Evolutionary conservation across 371 early-diverging fungal genomes (phyloP).

Genomic region (Mortierella sp.): DNA sequence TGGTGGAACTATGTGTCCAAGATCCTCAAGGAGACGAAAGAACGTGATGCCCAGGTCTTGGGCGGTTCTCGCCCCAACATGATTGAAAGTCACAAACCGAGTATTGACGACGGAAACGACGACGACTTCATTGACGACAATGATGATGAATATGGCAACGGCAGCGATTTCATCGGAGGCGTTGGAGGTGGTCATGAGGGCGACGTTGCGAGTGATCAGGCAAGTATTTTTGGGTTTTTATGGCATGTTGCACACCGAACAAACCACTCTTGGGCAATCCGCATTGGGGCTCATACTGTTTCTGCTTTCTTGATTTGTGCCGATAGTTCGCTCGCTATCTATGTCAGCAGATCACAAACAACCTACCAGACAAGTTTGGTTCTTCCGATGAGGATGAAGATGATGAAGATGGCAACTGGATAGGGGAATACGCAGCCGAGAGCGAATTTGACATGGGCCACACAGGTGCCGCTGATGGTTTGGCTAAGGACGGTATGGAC

Average conservation of each 20-base stretch:
- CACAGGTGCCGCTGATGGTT: conserved; percentile 12
- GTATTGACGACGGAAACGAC: conserved; percentile 44
- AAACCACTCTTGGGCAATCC: too few species aligned
- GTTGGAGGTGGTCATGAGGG: conserved; percentile 60
- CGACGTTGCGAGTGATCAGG: conserved; percentile 65
- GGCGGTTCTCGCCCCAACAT: conserved; percentile 84
- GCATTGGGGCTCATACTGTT: too few species aligned
- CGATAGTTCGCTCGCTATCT: conserved; percentile 75
- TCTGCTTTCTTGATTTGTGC: neutral
- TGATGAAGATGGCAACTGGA: conserved; percentile 64
- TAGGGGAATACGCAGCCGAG: conserved; percentile 40
- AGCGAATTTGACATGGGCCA: conserved; percentile 38
- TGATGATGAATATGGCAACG: conserved; percentile 58
- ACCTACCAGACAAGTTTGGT: conserved; percentile 71
- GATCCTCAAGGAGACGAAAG: conserved; percentile 83
- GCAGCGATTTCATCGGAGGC: conserved; percentile 55
- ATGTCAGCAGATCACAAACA: conserved; percentile 70
- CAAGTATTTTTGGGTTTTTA: conserved; percentile 12
- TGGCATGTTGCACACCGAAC: too few species aligned
- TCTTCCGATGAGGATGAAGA: conserved; percentile 66
- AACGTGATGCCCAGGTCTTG: conserved; percentile 88
- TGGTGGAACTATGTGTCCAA: conserved; percentile 90
- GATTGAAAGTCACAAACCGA: conserved; percentile 46
- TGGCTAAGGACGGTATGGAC: conserved; percentile 17
- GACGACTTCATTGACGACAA: conserved; percentile 59